Evolutionary conservation across 2,329 filamentous ascomycete species (phyloP).

Genomic region (Alternaria triticimaculans): DNA sequence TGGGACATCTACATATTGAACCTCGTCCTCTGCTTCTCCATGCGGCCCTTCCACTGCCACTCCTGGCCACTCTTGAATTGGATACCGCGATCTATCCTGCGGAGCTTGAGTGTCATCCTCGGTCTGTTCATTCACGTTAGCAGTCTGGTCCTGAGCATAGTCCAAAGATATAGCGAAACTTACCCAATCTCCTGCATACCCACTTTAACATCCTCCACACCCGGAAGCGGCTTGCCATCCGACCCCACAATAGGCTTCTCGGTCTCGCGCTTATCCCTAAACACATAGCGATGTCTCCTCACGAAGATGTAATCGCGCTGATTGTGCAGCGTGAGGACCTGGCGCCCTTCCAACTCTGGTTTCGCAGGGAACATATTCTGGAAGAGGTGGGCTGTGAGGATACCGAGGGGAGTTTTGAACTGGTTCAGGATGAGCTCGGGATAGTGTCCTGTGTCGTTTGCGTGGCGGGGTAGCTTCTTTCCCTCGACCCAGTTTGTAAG

Average conservation of each 20-base stretch:
- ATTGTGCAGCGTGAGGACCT: slow-evolving; percentile 92
- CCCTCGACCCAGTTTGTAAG: slow-evolving; percentile 91
- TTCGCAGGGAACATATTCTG: slow-evolving; percentile 77
- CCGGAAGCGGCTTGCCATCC: slow-evolving; percentile 83
- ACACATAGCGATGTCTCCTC: slow-evolving; percentile 87
- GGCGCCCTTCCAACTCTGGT: slow-evolving; percentile 83
- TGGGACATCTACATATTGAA: slow-evolving; percentile 77
- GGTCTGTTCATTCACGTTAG: slow-evolving; percentile 21
- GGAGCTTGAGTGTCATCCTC: slow-evolving; percentile 82
- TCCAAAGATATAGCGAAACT: slow-evolving; percentile 52
- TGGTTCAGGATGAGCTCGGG: slow-evolving; percentile 92
- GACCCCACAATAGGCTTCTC: slow-evolving; percentile 85
- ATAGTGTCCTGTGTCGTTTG: slow-evolving; percentile 83
- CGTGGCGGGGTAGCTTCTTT: slow-evolving; percentile 86
- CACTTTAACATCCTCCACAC: slow-evolving; percentile 83
- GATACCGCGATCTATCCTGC: slow-evolving; percentile 90
- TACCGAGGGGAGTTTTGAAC: slow-evolving; percentile 90
- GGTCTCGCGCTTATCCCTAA: slow-evolving; percentile 83
- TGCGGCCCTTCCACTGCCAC: slow-evolving; percentile 95
- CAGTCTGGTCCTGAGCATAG: background rate
- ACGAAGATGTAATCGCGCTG: slow-evolving; percentile 97
- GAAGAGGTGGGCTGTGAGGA: slow-evolving; percentile 85
- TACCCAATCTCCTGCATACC: slow-evolving; percentile 86
- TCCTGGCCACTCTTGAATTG: slow-evolving; percentile 77
- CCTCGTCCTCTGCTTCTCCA: slow-evolving; percentile 92